Evolutionary conservation across 2,329 filamentous ascomycete species (phyloP).

Genomic region (Emmonsiellopsis sp.): DNA sequence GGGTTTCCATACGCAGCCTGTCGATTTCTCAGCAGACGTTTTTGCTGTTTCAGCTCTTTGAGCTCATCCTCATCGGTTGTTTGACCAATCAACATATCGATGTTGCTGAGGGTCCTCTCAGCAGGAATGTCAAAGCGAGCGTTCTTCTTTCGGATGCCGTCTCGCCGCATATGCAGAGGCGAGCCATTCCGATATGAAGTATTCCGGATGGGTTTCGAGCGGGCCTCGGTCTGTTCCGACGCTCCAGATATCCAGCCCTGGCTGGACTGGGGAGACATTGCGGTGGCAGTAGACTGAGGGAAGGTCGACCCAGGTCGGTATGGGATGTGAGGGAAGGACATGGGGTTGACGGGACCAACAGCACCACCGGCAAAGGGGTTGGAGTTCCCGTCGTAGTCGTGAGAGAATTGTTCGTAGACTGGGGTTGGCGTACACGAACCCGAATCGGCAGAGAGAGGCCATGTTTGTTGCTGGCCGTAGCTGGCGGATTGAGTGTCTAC

Average conservation of each 20-base stretch:
- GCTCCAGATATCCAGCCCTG: constrained; percentile 46
- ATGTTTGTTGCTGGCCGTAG: constrained; percentile 38
- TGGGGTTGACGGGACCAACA: constrained; percentile 31
- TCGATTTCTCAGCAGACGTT: constrained; percentile 85
- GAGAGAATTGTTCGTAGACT: constrained; percentile 55
- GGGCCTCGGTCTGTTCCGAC: constrained; percentile 41
- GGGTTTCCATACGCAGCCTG: constrained; percentile 76
- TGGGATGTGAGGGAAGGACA: constrained; percentile 31
- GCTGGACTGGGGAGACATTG: constrained; percentile 55
- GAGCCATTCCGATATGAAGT: constrained; percentile 64
- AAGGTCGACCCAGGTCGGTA: constrained; percentile 43
- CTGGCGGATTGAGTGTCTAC: constrained; percentile 19
- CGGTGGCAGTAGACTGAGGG: constrained; percentile 37
- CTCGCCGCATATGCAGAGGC: constrained; percentile 62
- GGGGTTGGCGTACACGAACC: constrained; percentile 67
- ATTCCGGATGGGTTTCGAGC: constrained; percentile 51
- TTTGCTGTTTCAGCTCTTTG: constrained; percentile 98
- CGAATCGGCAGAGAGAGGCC: constrained; percentile 57
- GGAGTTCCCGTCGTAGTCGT: constrained; percentile 40
- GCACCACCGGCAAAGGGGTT: constrained; percentile 35
- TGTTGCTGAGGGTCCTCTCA: constrained; percentile 87
- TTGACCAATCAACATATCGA: constrained; percentile 82
- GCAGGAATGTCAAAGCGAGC: constrained; percentile 93
- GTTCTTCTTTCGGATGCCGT: constrained; percentile 98
- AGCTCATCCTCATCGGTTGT: constrained; percentile 77